phyloP scores from a whole-genome alignment of 148 eudicot species.

The Linanthus parryae region DNA sequence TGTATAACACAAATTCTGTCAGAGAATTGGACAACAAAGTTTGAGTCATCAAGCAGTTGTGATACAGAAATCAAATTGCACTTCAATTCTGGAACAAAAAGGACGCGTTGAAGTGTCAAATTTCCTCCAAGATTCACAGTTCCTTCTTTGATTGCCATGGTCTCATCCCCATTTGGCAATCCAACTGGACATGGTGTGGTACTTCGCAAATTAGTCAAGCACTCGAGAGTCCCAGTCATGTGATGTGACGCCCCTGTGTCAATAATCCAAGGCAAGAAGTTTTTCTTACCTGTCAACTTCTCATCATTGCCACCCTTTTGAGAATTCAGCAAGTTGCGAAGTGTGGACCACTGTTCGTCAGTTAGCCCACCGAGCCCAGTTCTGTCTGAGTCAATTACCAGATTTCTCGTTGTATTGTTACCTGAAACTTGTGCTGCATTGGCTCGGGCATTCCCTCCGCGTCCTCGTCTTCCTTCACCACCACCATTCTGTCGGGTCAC shows the following conservation, averaged over 20 bases:
- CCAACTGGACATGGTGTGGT: not conserved
- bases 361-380: not conserved
- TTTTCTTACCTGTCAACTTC: not conserved
- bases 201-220: not conserved
- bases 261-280: not conserved
- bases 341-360: not conserved
- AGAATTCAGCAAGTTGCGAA: not conserved
- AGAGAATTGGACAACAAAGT: not conserved
- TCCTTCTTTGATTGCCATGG: not conserved
- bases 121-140: not conserved
- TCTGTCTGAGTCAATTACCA: not conserved
- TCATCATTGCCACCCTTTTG: not conserved
- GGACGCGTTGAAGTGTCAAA: not conserved
- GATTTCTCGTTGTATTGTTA: not conserved
- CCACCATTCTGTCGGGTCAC: no score
- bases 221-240: not conserved
- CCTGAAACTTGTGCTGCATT: not conserved
- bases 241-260: not conserved
- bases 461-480: not conserved
- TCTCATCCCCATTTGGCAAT: not conserved
- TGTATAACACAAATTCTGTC: not conserved
- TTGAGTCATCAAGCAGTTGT: no score
- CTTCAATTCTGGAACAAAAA: not conserved
- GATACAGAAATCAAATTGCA: not conserved
- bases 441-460: not conserved